Evolutionary conservation across 139 green algal species (phyloP), one percentile per base, ranked within the genome.

Genomic region (Chlamydomonas incerta): DNA sequence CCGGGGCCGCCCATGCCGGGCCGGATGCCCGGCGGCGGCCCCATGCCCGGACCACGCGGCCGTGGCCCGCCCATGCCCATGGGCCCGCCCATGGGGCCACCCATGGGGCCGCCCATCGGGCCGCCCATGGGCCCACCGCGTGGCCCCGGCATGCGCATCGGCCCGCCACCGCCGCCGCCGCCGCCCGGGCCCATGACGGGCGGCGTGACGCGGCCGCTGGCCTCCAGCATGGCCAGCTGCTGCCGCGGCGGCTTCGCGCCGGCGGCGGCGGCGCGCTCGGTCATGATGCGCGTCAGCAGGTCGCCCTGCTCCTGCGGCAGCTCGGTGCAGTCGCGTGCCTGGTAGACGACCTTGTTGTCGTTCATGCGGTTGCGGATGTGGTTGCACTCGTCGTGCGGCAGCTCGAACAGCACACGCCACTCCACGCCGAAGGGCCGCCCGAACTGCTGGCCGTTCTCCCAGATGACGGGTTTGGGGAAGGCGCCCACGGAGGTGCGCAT

Each of bases 251-350:
- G 73, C 34, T 86, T 83, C 20, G 81, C 83, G 23, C 86, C 87
- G 0, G 72, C 63, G 18, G 52, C 52, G n/a, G 82, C 63, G 29
- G 93, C 94, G 3, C 63, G 55, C 31, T 93, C 85, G 46, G 95
- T 87, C 66, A 97, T 90, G 18, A 96, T 58, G n/a, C 41, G 29
- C 9, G 93, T 74, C 50, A 97, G 69, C 52, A 88, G 67, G 60
- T 91, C 85, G 0, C 94, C 94, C 69, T 95, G 66, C 11, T 93
- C 86, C 34, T 76, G 41, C 4, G 93, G 91, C 31, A 97, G 46
- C 89, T 97, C 94, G 47, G 94, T 92, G 20, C 94, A 92, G 72
- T 97, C 94, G 8, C 88, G 83, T 35, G 88, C 90, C 57, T 94
- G 91, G 5, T 88, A 73, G 0, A 97, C 88, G 2, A 92, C 88